Base-by-base conservation (phyloP, 306 rosid genomes). In the Prunus salicina region DNA sequence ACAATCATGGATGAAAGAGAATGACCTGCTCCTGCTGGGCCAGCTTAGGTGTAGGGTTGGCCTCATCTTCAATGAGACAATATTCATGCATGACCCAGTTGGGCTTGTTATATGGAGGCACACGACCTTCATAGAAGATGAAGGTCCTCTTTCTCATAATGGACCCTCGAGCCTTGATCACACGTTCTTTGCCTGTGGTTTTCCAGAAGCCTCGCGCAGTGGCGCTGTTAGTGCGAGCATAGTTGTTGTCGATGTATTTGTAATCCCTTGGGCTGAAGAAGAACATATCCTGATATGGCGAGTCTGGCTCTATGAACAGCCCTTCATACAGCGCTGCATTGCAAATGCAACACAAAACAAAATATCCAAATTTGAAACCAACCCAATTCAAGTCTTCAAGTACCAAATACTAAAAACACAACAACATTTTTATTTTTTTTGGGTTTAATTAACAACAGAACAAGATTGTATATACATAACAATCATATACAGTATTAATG, bases 1-100 rank as follows among this genome's bases (percentile, higher is more conserved):
- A 9, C 43, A 38, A 38, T 9, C 43, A 7, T 7, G 43, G 43
- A 38, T 38, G 43, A 38, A 38, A 7, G 43, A 38, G 9, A 38
- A 38, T 38, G 43, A 38, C 43, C 43, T 38, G 9, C 43, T 6
- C 43, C 43, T 38, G 9, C 43, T 38, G 43, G 43, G 43, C 43
- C 95, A 69, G 67, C 64, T 10, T 7, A 56, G 10, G 75, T 38
- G 11, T 27, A 20, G 55, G 16, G 61, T 32, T 38, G 8, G n/a
- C 24, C 3, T 45, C 34, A 45, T 82, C 80, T 50, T 12, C 45
- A 13, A 52, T 2, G 11, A 67, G 19, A 58, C 79, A 82, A 65
- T 88, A 88, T 66, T 89, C 96, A 47, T 91, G 93, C 32, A 91
- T 83, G 22, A 91, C 87, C 93, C 91, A 89, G 1, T 74, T 57